Evolutionary conservation across 2,329 filamentous ascomycete species (phyloP).

Genomic region (Xylariaceae sp.): DNA sequence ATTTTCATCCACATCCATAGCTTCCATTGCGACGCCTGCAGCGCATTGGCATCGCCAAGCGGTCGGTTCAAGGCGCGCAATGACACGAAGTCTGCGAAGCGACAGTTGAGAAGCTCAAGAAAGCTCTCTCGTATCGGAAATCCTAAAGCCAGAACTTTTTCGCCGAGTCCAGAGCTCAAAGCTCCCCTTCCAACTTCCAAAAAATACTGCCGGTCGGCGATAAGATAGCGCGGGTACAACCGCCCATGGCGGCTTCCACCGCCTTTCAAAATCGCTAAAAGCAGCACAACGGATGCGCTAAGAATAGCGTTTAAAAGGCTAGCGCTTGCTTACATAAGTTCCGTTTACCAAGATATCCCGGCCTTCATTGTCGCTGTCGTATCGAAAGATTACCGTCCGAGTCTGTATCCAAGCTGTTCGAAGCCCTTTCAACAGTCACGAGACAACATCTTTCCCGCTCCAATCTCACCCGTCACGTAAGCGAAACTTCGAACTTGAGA

Average conservation of each 20-base stretch:
- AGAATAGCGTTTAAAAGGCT: background rate
- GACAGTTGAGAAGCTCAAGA: background rate
- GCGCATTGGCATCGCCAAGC: constrained; percentile 23
- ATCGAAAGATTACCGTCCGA: constrained; percentile 9
- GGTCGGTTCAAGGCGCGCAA: background rate
- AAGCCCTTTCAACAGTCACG: constrained; percentile 18
- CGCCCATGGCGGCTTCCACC: constrained; percentile 2
- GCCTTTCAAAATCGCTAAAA: constrained; percentile 4
- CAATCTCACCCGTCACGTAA: constrained; percentile 14
- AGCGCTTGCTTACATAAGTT: constrained; percentile 12
- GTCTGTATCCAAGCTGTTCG: background rate
- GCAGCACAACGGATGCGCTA: background rate
- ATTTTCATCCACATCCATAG: constrained; percentile 28
- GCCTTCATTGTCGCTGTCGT: constrained; percentile 9
- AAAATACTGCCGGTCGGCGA: constrained; percentile 19
- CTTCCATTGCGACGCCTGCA: constrained; percentile 17
- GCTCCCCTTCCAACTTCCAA: constrained; percentile 25
- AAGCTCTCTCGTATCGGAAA: no score
- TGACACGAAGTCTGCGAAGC: background rate
- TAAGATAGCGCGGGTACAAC: constrained; percentile 9
- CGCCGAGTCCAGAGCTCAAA: constrained; percentile 1
- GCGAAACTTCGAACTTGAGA: constrained; percentile 3
- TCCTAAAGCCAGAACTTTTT: no score
- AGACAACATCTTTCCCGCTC: background rate
- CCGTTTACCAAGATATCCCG: constrained; percentile 13